These are phyloP conservation scores for Rosa hybrid DNA, from an alignment of 331 rosid genomes.

Conservation along the genomic window DNA sequence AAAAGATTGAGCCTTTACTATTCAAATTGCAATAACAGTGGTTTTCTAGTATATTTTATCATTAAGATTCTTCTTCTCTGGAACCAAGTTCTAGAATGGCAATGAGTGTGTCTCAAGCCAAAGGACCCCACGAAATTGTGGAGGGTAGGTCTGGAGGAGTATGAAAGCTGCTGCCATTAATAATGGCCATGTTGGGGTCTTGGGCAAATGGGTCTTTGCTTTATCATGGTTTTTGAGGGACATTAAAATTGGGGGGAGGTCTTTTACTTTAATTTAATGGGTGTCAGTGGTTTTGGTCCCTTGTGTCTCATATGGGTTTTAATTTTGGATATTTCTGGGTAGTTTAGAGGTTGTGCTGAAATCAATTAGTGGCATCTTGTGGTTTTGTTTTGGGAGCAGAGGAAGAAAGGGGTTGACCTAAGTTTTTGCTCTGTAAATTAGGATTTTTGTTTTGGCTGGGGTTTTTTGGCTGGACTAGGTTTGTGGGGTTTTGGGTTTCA, in stretches of 20 bases:
- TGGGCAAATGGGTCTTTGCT: conserved; percentile 34
- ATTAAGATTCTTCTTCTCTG: conserved; percentile 18
- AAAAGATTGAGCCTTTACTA: conserved; percentile 5
- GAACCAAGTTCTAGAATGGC: conserved; percentile 50
- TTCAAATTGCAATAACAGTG: conserved; percentile 17
- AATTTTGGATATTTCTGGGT: conserved; percentile 40
- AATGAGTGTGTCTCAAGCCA: conserved; percentile 78
- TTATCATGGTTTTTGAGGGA: conserved; percentile 27
- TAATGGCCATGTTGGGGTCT: conserved; percentile 34
- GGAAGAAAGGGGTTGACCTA: conserved; percentile 65
- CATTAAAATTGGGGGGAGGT: conserved; percentile 27
- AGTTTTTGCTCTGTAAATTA: conserved; percentile 37
- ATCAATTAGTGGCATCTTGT: conserved; percentile 13
- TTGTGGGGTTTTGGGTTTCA: conserved; percentile 30
- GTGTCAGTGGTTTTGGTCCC: conserved; percentile 38
- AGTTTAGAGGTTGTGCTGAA: conserved; percentile 6
- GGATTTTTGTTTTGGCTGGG: conserved; percentile 5
- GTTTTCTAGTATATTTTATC: neutral
- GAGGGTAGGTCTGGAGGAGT: neutral
- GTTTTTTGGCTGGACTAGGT: conserved; percentile 1
- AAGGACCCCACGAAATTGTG: conserved; percentile 56
- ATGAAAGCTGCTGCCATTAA: conserved; percentile 38
- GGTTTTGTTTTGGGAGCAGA: conserved; percentile 20
- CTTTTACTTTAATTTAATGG: conserved; percentile 33
- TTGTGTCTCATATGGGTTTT: conserved; percentile 35